A percentile compares a stretch with the other conserved stretches of the same genome.
Evolutionary conservation across 352 stramenopile genomes (phyloP).

Genomic region (Pythium diclinum): DNA sequence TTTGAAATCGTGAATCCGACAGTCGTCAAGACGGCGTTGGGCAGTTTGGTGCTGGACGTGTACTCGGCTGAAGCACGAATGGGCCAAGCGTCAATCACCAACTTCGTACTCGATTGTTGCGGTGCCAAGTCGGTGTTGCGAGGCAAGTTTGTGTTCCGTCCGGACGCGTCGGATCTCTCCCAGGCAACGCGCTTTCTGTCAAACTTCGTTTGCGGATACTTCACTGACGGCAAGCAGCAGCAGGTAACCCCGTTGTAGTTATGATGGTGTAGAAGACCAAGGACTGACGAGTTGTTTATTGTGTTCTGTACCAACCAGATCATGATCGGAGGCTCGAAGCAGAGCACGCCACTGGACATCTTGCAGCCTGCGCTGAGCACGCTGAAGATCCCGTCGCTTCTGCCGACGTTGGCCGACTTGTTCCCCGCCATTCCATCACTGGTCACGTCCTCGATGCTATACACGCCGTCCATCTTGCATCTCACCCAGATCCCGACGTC

Average conservation of each 20-base stretch:
- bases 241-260: conserved; percentile 32
- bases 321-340: conserved; percentile 48
- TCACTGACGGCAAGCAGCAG: conserved; percentile 59
- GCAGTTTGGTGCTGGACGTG: conserved; percentile 51
- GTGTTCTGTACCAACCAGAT: conserved; percentile 37
- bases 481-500: conserved; percentile 65
- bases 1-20: conserved; percentile 75
- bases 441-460: conserved; percentile 73
- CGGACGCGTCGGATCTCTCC: conserved; percentile 27
- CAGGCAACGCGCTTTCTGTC: conserved; percentile 64
- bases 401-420: conserved; percentile 57
- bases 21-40: conserved; percentile 57
- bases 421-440: conserved; percentile 71
- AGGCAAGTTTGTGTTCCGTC: conserved; percentile 63
- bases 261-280: neutral
- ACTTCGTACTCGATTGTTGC: conserved; percentile 73
- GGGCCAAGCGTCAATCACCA: conserved; percentile 52
- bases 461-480: conserved; percentile 71
- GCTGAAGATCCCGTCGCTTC: conserved; percentile 51
- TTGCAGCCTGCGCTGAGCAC: conserved; percentile 54
- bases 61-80: conserved; percentile 43
- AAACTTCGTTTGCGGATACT: conserved; percentile 82
- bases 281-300: neutral
- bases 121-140: conserved; percentile 46
- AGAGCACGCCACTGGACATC: conserved; percentile 58